These are phyloP conservation scores for Apophysomyces elegans DNA, from an alignment of 371 early-diverging fungal species.

Conservation along the genomic window DNA sequence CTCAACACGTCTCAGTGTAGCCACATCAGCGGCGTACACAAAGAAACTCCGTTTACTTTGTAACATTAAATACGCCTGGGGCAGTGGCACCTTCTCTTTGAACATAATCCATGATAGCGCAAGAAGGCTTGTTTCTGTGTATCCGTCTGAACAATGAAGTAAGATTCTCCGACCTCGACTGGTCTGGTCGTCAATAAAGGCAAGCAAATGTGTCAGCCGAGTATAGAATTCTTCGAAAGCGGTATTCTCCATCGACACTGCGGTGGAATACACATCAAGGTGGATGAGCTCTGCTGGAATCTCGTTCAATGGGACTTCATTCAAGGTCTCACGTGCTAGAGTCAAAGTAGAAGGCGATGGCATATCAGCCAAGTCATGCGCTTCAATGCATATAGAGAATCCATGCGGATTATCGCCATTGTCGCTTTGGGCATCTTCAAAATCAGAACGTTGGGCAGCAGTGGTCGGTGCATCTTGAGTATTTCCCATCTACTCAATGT, in stretches of 20 bases:
- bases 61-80: conserved; percentile 62
- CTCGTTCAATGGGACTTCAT: conserved; percentile 29
- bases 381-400: conserved; percentile 65
- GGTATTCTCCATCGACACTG: conserved; percentile 19
- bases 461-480: conserved; percentile 58
- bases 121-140: conserved; percentile 62
- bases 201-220: conserved; percentile 34
- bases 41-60: conserved; percentile 65
- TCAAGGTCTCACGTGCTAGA: conserved; percentile 42
- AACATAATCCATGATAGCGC: conserved; percentile 62
- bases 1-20: conserved; percentile 44
- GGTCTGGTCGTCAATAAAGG: conserved; percentile 46
- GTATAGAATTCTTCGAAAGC: conserved; percentile 37
- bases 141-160: conserved; percentile 69
- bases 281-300: conserved; percentile 57
- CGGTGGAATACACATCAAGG: conserved; percentile 50
- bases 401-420: conserved; percentile 43
- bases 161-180: conserved; percentile 42
- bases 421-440: conserved; percentile 16
- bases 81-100: conserved; percentile 47
- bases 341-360: conserved; percentile 51
- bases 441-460: conserved; percentile 19
- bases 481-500: conserved; percentile 54
- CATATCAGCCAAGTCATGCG: conserved; percentile 61
- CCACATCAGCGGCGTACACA: conserved; percentile 61